Conservation (phyloP, 1,284 basidiomycete species). For the Boletus holoroseus region DNA sequence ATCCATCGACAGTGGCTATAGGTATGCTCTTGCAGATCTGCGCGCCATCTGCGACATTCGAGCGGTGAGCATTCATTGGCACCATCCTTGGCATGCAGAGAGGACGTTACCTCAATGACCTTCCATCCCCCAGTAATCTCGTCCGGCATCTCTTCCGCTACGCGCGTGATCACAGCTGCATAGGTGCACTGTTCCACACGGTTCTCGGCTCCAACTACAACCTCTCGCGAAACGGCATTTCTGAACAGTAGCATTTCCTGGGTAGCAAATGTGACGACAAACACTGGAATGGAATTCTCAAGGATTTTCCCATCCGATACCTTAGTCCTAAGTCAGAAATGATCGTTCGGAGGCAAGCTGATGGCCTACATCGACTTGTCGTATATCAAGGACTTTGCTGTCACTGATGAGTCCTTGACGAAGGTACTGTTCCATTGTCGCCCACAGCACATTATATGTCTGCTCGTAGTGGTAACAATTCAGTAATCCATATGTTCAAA, state of each 20-base stretch:
- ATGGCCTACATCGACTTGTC: conserved; percentile 82
- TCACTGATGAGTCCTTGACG: conserved; percentile 86
- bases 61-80: conserved; percentile 3
- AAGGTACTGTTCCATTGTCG: conserved; percentile 93
- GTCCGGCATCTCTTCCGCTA: conserved; percentile 82
- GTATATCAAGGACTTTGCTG: conserved; percentile 90
- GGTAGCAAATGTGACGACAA: conserved; percentile 89
- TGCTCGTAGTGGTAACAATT: conserved; percentile 30
- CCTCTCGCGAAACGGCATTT: conserved; percentile 81
- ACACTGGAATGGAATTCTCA: conserved; percentile 87
- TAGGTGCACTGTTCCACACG: conserved; percentile 92
- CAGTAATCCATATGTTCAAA: not conserved
- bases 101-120: conserved; percentile 73
- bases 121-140: conserved; percentile 98
- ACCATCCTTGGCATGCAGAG: not conserved
- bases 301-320: conserved; percentile 79
- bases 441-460: conserved; percentile 97
- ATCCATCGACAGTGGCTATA: conserved; percentile 20
- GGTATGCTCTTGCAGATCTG: conserved; percentile 36
- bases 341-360: not conserved
- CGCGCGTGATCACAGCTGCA: conserved; percentile 84
- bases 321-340: conserved; percentile 34
- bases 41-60: conserved; percentile 34
- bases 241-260: conserved; percentile 94
- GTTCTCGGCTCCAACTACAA: conserved; percentile 82